Evolutionary conservation across 2,329 filamentous ascomycete species (phyloP).

Genomic region (Cadophora malorum): DNA sequence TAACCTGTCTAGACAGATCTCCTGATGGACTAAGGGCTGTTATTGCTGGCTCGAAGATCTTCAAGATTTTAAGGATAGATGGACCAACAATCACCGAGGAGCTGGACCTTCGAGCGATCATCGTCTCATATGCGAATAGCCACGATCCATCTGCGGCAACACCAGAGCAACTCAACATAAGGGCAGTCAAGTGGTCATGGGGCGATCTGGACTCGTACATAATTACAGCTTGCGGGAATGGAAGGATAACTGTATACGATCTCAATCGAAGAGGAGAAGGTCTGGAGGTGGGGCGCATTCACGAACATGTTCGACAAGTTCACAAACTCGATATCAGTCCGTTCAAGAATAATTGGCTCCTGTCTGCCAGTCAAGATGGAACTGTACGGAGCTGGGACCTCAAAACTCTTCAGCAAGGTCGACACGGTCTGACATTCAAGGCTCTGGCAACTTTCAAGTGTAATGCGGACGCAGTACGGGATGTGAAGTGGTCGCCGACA

Average conservation of each 20-base stretch:
- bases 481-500: conserved; percentile 70
- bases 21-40: conserved; percentile 62
- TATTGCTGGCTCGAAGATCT: conserved; percentile 64
- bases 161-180: conserved; percentile 67
- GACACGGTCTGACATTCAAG: conserved; percentile 55
- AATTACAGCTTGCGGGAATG: conserved; percentile 68
- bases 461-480: conserved; percentile 63
- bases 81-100: conserved; percentile 59
- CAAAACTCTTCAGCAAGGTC: conserved; percentile 53
- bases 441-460: conserved; percentile 44
- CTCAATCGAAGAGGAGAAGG: conserved; percentile 54
- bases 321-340: conserved; percentile 69
- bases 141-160: conserved; percentile 49
- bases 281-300: conserved; percentile 59
- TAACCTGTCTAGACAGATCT: conserved; percentile 64
- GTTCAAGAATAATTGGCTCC: conserved; percentile 60
- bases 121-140: conserved; percentile 55
- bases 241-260: conserved; percentile 70
- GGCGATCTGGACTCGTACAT: conserved; percentile 55
- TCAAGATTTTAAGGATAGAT: conserved; percentile 62
- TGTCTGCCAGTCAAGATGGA: conserved; percentile 70
- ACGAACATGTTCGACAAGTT: conserved; percentile 68
- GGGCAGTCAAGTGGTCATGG: conserved; percentile 65
- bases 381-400: conserved; percentile 68
- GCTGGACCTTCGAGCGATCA: conserved; percentile 62